phyloP scores from a whole-genome alignment of 805 yeast species.

The Metschnikowia chrysomelidarum region DNA sequence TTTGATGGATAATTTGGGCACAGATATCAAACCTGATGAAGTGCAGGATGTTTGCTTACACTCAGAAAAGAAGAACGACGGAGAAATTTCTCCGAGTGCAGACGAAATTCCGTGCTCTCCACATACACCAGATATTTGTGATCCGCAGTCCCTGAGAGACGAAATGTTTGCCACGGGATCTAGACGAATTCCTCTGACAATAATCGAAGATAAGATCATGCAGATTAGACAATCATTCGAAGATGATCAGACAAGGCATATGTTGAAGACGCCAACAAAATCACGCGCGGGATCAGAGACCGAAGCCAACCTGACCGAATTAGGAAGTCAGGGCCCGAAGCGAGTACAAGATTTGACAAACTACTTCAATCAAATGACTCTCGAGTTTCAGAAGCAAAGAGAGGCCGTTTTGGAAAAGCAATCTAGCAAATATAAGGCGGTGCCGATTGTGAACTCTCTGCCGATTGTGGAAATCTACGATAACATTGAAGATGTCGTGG shows the following conservation, averaged over 20 bases:
- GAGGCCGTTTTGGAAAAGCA: constrained; percentile 65
- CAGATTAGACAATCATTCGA: constrained; percentile 20
- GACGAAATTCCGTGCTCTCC: neutral
- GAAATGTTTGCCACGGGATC: constrained; percentile 10
- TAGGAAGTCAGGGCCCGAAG: constrained; percentile 15
- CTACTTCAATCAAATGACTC: constrained; percentile 70
- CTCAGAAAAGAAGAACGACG: neutral
- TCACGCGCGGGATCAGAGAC: constrained; percentile 7
- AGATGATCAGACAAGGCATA: constrained; percentile 16
- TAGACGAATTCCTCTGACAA: constrained; percentile 18
- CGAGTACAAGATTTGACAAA: constrained; percentile 63
- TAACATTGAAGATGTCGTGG: constrained; percentile 85
- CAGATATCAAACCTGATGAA: constrained; percentile 19
- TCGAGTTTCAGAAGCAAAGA: constrained; percentile 86
- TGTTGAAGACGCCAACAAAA: constrained; percentile 11
- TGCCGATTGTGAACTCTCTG: constrained; percentile 67
- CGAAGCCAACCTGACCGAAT: constrained; percentile 6
- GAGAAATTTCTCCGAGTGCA: neutral
- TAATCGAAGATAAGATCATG: constrained; percentile 20
- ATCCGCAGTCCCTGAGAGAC: constrained; percentile 1
- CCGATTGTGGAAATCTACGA: constrained; percentile 92
- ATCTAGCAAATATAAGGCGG: constrained; percentile 61
- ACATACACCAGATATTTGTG: neutral
- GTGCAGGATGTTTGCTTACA: neutral
- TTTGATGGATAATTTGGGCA: constrained; percentile 52